These are phyloP conservation scores for Wilcoxina mikolae DNA, from an alignment of 495 filamentous ascomycete species.

Conservation along the genomic window DNA sequence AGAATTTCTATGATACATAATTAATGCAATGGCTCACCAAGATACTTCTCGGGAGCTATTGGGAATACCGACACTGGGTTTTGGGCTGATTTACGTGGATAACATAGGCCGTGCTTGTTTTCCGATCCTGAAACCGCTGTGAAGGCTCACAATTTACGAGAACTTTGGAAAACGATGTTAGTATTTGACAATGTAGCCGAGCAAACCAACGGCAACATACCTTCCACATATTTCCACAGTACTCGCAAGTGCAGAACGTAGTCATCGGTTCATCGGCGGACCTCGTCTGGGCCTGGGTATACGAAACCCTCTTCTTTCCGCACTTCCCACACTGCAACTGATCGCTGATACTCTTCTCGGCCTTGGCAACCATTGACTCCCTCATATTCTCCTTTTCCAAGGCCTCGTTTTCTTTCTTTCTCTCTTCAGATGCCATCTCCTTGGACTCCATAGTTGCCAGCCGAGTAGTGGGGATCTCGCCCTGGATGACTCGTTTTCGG, in stretches of 20 bases:
- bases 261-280: conserved; percentile 88
- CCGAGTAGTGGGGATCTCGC: conserved; percentile 50
- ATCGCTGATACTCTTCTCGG: conserved; percentile 72
- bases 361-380: conserved; percentile 80
- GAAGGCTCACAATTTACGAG: background rate
- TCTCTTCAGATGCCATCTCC: conserved; percentile 63
- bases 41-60: too few relatives aligned
- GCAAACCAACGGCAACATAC: background rate
- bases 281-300: conserved; percentile 89
- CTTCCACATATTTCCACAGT: conserved; percentile 66
- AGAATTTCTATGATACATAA: conserved; percentile 1
- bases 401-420: conserved; percentile 48
- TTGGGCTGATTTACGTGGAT: too few relatives aligned
- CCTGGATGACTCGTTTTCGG: conserved; percentile 55
- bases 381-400: conserved; percentile 85
- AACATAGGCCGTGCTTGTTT: too few relatives aligned
- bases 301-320: conserved; percentile 79
- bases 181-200: background rate
- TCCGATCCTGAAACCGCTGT: too few relatives aligned
- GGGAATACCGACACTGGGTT: too few relatives aligned
- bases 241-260: conserved; percentile 63
- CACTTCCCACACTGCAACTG: conserved; percentile 79
- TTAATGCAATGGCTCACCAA: background rate
- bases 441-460: conserved; percentile 52
- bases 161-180: background rate